These are phyloP conservation scores for Penicillium sp. DNA, from an alignment of 2,329 filamentous ascomycete genomes.

Conservation along the genomic window DNA sequence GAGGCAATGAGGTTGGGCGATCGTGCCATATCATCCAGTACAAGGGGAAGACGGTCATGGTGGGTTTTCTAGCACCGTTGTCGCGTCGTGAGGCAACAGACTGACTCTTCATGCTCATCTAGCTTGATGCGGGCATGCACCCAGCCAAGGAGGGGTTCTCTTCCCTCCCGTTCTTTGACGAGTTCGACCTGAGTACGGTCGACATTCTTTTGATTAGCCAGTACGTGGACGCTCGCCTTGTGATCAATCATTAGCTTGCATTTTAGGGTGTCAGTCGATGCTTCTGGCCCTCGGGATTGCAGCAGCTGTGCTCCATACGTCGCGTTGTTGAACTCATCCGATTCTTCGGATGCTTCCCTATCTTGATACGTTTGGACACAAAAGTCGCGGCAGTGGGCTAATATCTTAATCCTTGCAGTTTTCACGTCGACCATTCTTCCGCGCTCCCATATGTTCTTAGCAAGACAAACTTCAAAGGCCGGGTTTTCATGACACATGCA, in stretches of 20 bases:
- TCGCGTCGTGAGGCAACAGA: background rate
- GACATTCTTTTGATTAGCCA: constrained; percentile 98
- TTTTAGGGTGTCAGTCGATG: background rate
- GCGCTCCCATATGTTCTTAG: constrained; percentile 96
- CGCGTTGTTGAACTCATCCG: too few relatives aligned
- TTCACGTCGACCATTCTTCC: constrained; percentile 97
- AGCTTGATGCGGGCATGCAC: constrained; percentile 97
- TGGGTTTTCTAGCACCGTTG: constrained; percentile 48
- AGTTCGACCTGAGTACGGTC: constrained; percentile 96
- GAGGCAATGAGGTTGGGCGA: constrained; percentile 94
- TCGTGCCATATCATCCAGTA: constrained; percentile 99
- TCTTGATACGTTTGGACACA: too few relatives aligned
- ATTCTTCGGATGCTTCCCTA: too few relatives aligned
- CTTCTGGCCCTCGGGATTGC: background rate
- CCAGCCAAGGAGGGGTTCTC: constrained; percentile 94
- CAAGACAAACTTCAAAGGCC: constrained; percentile 95
- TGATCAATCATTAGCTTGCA: background rate
- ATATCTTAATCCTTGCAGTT: constrained; percentile 62
- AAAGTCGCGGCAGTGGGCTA: constrained; percentile 27
- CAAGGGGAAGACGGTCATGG: constrained; percentile 99
- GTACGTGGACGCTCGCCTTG: constrained; percentile 71
- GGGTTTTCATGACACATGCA: constrained; percentile 98
- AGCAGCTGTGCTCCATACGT: too few relatives aligned
- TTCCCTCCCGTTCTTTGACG: constrained; percentile 94
- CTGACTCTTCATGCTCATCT: constrained; percentile 10